Conservation (phyloP, 2,329 filamentous ascomycete genomes). For the Aureobasidium lini region DNA sequence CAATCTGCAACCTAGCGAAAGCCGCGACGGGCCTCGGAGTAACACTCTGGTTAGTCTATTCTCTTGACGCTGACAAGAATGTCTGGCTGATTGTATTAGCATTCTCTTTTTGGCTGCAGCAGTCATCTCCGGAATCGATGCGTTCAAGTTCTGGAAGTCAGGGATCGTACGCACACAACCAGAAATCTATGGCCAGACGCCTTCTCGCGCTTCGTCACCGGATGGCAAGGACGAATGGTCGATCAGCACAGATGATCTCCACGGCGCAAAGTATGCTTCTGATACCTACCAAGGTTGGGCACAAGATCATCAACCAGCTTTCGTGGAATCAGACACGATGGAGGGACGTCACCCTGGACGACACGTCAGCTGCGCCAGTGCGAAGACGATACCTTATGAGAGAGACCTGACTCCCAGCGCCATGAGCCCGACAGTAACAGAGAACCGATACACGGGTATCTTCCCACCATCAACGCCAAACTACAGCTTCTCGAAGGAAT, state of each 20-base stretch:
- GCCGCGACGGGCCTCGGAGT: not conserved
- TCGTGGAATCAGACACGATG: not conserved
- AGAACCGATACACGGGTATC: not conserved
- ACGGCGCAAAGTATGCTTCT: not conserved
- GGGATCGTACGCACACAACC: not conserved
- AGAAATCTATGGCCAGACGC: constrained; percentile 1
- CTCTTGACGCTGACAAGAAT: not conserved
- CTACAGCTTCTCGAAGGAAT: constrained; percentile 8
- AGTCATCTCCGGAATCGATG: not conserved
- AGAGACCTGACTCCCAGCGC: constrained; percentile 1
- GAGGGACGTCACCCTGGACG: constrained; percentile 3
- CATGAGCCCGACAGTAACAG: not conserved
- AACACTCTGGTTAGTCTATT: not conserved
- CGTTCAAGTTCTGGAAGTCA: not conserved
- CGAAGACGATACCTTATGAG: not conserved
- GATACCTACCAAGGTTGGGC: constrained; percentile 1
- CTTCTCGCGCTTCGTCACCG: not conserved
- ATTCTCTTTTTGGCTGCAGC: constrained; percentile 1
- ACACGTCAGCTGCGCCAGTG: not conserved
- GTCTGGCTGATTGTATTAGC: not conserved
- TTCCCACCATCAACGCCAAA: not conserved
- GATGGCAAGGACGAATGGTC: constrained; percentile 7
- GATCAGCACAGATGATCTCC: not conserved
- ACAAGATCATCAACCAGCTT: not conserved
- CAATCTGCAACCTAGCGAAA: not conserved